Conservation (phyloP, 2,329 filamentous ascomycete species). For the Seiridium unicorne region DNA sequence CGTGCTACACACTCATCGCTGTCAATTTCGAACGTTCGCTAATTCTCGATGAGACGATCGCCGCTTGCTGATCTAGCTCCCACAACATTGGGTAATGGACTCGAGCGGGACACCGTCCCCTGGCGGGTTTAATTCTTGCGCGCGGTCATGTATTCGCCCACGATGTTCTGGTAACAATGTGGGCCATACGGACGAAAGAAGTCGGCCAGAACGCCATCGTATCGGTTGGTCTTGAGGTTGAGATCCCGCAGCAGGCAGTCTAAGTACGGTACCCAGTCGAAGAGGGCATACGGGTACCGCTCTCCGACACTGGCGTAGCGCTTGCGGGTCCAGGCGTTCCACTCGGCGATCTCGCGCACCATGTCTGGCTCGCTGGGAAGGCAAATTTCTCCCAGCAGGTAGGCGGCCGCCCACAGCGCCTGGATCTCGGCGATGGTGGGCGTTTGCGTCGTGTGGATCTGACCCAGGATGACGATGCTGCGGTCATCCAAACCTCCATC, state of each 20-base stretch:
- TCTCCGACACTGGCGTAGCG: constrained; percentile 5
- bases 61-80: too few species aligned
- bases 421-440: constrained; percentile 20
- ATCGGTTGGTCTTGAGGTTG: constrained; percentile 13
- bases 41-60: too few species aligned
- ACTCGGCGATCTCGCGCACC: constrained; percentile 7
- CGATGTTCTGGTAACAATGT: neutral
- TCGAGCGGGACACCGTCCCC: too few species aligned
- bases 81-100: too few species aligned
- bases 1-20: too few species aligned
- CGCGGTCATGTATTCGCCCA: constrained; percentile 1
- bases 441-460: constrained; percentile 22
- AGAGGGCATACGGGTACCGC: constrained; percentile 11
- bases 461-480: constrained; percentile 18
- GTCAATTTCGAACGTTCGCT: too few species aligned
- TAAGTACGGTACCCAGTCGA: constrained; percentile 11
- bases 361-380: neutral
- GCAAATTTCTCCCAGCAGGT: constrained; percentile 17
- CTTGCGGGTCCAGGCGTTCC: constrained; percentile 10
- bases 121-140: neutral
- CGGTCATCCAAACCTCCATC: constrained; percentile 14
- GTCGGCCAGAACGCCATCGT: neutral
- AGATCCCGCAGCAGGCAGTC: constrained; percentile 18
- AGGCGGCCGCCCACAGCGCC: constrained; percentile 21
- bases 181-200: constrained; percentile 1